A percentile compares a stretch with the other conserved stretches of the same genome.
phyloP scores from a whole-genome alignment of 257 asterid genomes.

The Petrea volubilis region DNA sequence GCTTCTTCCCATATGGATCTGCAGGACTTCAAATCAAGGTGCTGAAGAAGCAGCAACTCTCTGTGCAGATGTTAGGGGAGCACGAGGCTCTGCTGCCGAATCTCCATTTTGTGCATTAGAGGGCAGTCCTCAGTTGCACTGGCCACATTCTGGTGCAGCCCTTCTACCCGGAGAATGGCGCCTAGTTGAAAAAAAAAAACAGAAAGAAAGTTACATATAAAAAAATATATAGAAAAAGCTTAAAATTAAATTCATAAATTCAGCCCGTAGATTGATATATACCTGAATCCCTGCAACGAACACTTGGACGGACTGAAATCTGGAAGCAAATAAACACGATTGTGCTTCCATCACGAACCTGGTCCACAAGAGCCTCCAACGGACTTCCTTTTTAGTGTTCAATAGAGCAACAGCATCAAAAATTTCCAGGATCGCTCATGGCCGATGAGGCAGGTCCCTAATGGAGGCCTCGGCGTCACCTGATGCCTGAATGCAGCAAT shows the following conservation, averaged over 20 bases:
- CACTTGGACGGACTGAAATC: conserved; percentile 89
- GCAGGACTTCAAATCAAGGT: conserved; percentile 65
- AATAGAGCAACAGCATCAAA: conserved; percentile 81
- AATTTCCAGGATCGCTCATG: conserved; percentile 65
- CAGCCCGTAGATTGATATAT: neutral
- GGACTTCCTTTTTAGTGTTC: conserved; percentile 80
- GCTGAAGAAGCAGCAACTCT: conserved; percentile 73
- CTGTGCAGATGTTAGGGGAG: conserved; percentile 88
- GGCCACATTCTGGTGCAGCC: conserved; percentile 54
- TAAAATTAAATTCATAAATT: neutral
- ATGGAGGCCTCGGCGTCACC: conserved; percentile 82
- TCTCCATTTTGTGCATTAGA: conserved; percentile 75
- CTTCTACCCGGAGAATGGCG: conserved; percentile 95
- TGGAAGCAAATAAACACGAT: conserved; percentile 89
- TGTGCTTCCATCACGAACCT: conserved; percentile 96
- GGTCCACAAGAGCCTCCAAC: conserved; percentile 94
- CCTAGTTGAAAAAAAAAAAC: conserved; percentile 41
- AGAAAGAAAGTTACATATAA: neutral
- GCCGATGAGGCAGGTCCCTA: conserved; percentile 87
- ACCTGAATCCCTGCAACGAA: conserved; percentile 96
- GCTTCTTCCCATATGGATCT: conserved; percentile 96
- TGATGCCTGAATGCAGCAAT: conserved; percentile 54
- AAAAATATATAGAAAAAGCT: neutral
- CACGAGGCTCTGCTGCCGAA: conserved; percentile 54
- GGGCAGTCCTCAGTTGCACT: conserved; percentile 39